These are phyloP conservation scores for Tricholoma bakamatsutake DNA, from an alignment of 768 basidiomycete genomes.

Conservation along the genomic window DNA sequence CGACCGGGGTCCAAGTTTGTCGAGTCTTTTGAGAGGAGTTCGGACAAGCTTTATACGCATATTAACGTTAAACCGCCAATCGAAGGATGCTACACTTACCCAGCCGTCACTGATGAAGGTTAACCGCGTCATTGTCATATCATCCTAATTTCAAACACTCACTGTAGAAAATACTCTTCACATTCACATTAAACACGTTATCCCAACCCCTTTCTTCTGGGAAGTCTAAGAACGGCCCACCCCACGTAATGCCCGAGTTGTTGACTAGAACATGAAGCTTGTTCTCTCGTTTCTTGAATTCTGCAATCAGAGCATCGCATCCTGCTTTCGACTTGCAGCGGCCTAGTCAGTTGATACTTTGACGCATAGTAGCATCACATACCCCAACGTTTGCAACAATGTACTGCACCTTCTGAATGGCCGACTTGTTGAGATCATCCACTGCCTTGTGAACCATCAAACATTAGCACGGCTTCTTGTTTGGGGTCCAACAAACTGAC, in stretches of 20 bases:
- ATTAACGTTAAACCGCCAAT: neutral
- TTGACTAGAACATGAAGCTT: slow-evolving; percentile 82
- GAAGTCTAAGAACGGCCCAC: slow-evolving; percentile 59
- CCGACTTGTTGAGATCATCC: slow-evolving; percentile 53
- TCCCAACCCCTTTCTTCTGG: slow-evolving; percentile 88
- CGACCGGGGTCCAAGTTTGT: slow-evolving; percentile 60
- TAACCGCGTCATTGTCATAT: neutral
- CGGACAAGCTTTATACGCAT: slow-evolving; percentile 37
- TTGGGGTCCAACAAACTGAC: slow-evolving; percentile 28
- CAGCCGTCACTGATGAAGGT: slow-evolving; percentile 41
- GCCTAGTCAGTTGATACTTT: neutral
- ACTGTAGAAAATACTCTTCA: slow-evolving; percentile 84
- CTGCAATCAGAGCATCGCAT: slow-evolving; percentile 63
- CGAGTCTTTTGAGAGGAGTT: slow-evolving; percentile 60
- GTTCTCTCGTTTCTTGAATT: slow-evolving; percentile 62
- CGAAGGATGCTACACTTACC: slow-evolving; percentile 24
- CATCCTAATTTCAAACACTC: slow-evolving; percentile 18
- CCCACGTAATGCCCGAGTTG: slow-evolving; percentile 81
- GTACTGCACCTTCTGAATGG: slow-evolving; percentile 62
- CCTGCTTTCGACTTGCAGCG: slow-evolving; percentile 64
- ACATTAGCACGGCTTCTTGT: slow-evolving; percentile 1
- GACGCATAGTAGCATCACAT: slow-evolving; percentile 23
- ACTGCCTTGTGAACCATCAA: slow-evolving; percentile 31
- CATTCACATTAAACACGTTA: slow-evolving; percentile 74
- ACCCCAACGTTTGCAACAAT: slow-evolving; percentile 72